phyloP scores from a whole-genome alignment of 2,329 filamentous ascomycete genomes.

The Trichoderma oligosporum region DNA sequence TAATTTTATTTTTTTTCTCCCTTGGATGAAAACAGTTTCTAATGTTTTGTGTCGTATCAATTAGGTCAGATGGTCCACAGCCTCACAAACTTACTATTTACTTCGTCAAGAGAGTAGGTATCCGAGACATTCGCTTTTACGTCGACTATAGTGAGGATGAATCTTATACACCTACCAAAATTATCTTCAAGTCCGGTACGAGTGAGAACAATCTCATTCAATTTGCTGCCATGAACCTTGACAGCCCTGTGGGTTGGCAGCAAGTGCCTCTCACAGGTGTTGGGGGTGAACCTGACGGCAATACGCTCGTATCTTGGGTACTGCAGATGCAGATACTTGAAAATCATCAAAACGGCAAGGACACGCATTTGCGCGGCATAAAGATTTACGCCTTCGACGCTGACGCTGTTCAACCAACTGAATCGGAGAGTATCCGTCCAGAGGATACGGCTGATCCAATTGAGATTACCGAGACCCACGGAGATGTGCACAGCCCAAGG shows the following conservation, averaged over 20 bases:
- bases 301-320: slow-evolving; percentile 80
- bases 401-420: slow-evolving; percentile 43
- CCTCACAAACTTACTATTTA: slow-evolving; percentile 80
- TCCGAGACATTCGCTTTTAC: slow-evolving; percentile 74
- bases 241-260: slow-evolving; percentile 83
- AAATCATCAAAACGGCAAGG: slow-evolving; percentile 98
- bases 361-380: slow-evolving; percentile 92
- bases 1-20: not conserved
- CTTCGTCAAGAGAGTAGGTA: slow-evolving; percentile 78
- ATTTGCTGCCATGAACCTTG: slow-evolving; percentile 75
- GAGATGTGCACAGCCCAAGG: slow-evolving; percentile 18
- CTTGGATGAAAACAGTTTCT: not conserved
- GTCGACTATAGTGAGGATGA: slow-evolving; percentile 92
- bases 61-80: slow-evolving; percentile 75
- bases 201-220: slow-evolving; percentile 88
- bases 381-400: slow-evolving; percentile 70
- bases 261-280: slow-evolving; percentile 63
- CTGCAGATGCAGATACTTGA: slow-evolving; percentile 88
- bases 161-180: slow-evolving; percentile 92
- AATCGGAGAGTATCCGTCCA: slow-evolving; percentile 33
- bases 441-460: slow-evolving; percentile 30
- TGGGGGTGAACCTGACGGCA: slow-evolving; percentile 60
- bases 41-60: not conserved
- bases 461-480: slow-evolving; percentile 18
- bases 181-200: slow-evolving; percentile 83